Evolutionary conservation across 345 rosid genomes (phyloP), one percentile per base, ranked within the genome.

Genomic region (Anacardium occidentale): DNA sequence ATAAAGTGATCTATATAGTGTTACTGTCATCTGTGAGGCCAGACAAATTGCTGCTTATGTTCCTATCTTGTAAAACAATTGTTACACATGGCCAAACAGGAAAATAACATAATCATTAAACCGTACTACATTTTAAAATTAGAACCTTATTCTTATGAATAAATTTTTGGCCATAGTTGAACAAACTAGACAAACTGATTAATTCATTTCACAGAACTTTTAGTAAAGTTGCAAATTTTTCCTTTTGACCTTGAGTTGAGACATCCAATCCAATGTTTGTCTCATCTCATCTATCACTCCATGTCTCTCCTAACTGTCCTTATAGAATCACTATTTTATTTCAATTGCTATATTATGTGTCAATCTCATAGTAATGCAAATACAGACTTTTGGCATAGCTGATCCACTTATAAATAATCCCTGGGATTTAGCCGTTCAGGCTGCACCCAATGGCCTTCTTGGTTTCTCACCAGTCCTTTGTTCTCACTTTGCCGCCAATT

Each of bases 401-500:
- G 10, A 17, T n/a, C 22, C 9, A 12, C 42, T 69, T 42, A 15
- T 42, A 2, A 22, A 44, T 21, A 8, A 69, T 55, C 72, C 22
- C 53, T 53, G 57, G 44, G 8, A 24, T 56, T 24, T 69, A 53
- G 42, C 70, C 71, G 5, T 56, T 65, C 70, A 5, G 44, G 32
- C 51, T 70, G 58, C 13, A 71, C 37, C 78, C 82, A 75, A 10
- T 4, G 56, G 58, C 76, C 73, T 21, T 74, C 68, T 0, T 37
- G 25, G 68, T 66, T 65, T 55, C 78, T 57, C 9, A 68, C 77
- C 60, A 72, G 48, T 45, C 79, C 79, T 47, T 63, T 75, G 69
- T 74, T 74, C 61, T 72, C 69, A 13, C 21, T 15, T 45, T 73
- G 80, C 54, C 20, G 26, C 83, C 80, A 80, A 0, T 32, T 42